Conservation (phyloP, 2,329 filamentous ascomycete genomes). For the Ophiostoma populinum region DNA sequence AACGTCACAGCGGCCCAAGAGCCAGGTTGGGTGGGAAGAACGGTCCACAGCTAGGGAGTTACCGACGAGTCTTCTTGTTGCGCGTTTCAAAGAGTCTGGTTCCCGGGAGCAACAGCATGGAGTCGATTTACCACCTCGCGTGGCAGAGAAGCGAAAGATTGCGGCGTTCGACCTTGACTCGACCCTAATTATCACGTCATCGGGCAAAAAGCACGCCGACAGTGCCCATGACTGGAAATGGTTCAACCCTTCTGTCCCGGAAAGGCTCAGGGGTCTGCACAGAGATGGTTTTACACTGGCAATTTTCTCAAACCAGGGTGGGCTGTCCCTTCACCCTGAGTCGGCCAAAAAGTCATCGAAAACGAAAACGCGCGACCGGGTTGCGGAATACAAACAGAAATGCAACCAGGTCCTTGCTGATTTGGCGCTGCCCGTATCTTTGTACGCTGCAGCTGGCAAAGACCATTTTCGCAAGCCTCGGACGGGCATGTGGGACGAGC, state of each 20-base stretch:
- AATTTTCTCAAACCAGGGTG: slow-evolving; percentile 79
- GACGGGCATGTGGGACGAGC: slow-evolving; percentile 66
- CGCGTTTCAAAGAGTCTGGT: too few species aligned
- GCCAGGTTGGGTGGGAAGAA: slow-evolving; percentile 56
- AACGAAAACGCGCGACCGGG: slow-evolving; percentile 38
- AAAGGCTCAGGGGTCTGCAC: slow-evolving; percentile 47
- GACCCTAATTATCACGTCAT: slow-evolving; percentile 65
- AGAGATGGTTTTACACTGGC: slow-evolving; percentile 47
- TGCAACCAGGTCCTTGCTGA: slow-evolving; percentile 49
- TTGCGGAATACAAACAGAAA: slow-evolving; percentile 72
- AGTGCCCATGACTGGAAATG: slow-evolving; percentile 78
- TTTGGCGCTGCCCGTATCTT: slow-evolving; percentile 55
- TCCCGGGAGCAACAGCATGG: slow-evolving; percentile 18
- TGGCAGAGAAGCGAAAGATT: slow-evolving; percentile 23
- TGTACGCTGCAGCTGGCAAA: slow-evolving; percentile 75
- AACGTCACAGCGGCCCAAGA: slow-evolving; percentile 64
- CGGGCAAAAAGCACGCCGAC: slow-evolving; percentile 60
- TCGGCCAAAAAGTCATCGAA: slow-evolving; percentile 17
- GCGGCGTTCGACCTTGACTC: slow-evolving; percentile 66
- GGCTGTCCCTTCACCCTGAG: slow-evolving; percentile 56
- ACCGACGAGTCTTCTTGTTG: slow-evolving; percentile 51
- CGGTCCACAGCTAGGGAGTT: slow-evolving; percentile 32
- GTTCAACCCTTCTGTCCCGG: slow-evolving; percentile 64
- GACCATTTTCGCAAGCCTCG: slow-evolving; percentile 79
- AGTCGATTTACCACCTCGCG: slow-evolving; percentile 27